Conservation (phyloP, 2,329 filamentous ascomycete genomes). For the Hyphodiscus sp. region DNA sequence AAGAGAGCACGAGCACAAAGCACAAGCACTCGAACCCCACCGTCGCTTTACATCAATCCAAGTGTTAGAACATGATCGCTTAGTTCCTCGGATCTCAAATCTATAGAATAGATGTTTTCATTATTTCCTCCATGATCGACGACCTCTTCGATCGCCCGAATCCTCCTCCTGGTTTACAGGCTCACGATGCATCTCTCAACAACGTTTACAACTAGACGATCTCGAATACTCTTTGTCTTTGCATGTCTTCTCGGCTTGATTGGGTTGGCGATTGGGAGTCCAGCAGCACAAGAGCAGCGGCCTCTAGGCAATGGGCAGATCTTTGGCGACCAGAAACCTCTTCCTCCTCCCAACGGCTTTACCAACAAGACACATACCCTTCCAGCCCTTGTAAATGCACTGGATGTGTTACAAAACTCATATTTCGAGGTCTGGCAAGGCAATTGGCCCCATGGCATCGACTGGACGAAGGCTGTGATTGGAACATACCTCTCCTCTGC, state of each 20-base stretch:
- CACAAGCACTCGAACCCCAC: not conserved
- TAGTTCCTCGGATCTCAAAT: not conserved
- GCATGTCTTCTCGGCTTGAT: slow-evolving; percentile 5
- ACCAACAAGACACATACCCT: slow-evolving; percentile 10
- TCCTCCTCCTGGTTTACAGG: not conserved
- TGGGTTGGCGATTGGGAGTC: slow-evolving; percentile 1
- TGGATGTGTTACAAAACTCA: slow-evolving; percentile 67
- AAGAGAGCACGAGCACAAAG: too few relatives aligned
- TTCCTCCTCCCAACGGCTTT: not conserved
- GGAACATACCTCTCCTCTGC: slow-evolving; percentile 72
- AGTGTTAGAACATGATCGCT: not conserved
- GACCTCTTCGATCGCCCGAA: slow-evolving; percentile 2
- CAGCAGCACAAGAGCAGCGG: slow-evolving; percentile 4
- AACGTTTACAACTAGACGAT: slow-evolving; percentile 13
- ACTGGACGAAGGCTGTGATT: slow-evolving; percentile 88
- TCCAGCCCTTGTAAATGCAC: slow-evolving; percentile 43
- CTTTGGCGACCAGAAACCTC: slow-evolving; percentile 3
- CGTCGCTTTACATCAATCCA: not conserved
- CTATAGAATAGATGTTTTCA: slow-evolving; percentile 18
- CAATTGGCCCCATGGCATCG: slow-evolving; percentile 79
- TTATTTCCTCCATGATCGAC: slow-evolving; percentile 9
- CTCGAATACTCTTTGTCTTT: slow-evolving; percentile 5
- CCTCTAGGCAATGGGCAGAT: slow-evolving; percentile 1
- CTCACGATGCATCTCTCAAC: not conserved
- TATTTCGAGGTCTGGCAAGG: slow-evolving; percentile 75